These are phyloP conservation scores for Fusarium nisikadoi DNA, from an alignment of 2,329 filamentous ascomycete genomes.

Conservation along the genomic window DNA sequence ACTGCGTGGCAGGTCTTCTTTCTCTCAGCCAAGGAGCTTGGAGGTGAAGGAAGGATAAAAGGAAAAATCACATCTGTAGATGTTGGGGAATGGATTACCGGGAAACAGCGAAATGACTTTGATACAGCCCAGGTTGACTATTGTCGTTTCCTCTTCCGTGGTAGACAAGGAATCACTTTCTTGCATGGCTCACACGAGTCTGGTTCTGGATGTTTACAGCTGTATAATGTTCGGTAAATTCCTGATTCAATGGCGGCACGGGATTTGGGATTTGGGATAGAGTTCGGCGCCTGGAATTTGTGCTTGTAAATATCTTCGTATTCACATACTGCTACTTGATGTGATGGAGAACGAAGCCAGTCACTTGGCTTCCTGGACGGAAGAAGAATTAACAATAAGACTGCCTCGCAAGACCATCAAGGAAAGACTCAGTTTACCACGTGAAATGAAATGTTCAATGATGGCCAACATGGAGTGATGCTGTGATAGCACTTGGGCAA, in stretches of 20 bases:
- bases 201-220: conserved; percentile 19
- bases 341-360: conserved; percentile 12
- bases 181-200: conserved; percentile 28
- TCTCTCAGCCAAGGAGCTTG: conserved; percentile 94
- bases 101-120: conserved; percentile 25
- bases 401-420: conserved; percentile 8
- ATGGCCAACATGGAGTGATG: not conserved
- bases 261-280: conserved; percentile 14
- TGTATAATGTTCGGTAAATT: conserved; percentile 36
- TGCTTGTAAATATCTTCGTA: conserved; percentile 42
- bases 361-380: conserved; percentile 29
- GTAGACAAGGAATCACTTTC: conserved; percentile 29
- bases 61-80: conserved; percentile 1
- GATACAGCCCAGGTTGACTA: conserved; percentile 14
- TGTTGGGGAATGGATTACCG: conserved; percentile 15
- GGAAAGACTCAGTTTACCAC: not conserved
- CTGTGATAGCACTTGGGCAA: not conserved
- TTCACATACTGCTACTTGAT: conserved; percentile 29
- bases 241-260: conserved; percentile 19
- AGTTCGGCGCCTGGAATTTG: conserved; percentile 27
- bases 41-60: conserved; percentile 58
- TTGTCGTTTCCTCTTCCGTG: conserved; percentile 27
- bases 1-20: conserved; percentile 88
- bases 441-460: not conserved
- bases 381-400: conserved; percentile 24